phyloP scores from a whole-genome alignment of 306 rosid genomes.

The Cucumis sativus region DNA sequence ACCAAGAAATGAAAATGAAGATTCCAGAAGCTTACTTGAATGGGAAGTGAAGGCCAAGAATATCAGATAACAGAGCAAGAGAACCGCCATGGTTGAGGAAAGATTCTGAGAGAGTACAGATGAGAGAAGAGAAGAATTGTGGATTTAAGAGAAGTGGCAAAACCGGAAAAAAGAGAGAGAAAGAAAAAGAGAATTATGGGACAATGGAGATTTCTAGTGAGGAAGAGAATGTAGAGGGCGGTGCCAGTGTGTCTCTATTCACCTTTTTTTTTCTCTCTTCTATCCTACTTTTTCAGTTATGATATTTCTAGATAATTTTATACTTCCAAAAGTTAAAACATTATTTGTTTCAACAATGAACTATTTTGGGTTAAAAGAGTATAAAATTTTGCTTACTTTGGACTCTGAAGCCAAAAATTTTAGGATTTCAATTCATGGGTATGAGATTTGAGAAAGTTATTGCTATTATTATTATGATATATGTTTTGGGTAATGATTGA shows the following conservation, averaged over 20 bases:
- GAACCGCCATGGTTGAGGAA: slow-evolving; percentile 36
- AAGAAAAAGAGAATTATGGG: neutral
- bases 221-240: slow-evolving; percentile 1
- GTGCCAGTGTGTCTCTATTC: slow-evolving; percentile 7
- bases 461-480: too few species aligned
- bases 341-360: neutral
- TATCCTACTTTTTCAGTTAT: neutral
- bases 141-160: neutral
- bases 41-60: slow-evolving; percentile 43
- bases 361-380: neutral
- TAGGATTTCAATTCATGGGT: neutral
- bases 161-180: neutral
- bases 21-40: slow-evolving; percentile 54
- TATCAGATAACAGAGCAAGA: slow-evolving; percentile 35
- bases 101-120: neutral
- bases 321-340: neutral
- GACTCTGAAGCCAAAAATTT: neutral
- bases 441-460: neutral
- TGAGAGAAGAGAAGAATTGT: neutral
- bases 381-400: neutral
- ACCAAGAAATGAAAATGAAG: neutral
- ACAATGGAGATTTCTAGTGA: neutral
- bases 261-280: neutral
- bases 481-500: neutral
- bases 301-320: neutral